phyloP scores from a whole-genome alignment of 441 rosid species.

The Brassica hybrid region DNA sequence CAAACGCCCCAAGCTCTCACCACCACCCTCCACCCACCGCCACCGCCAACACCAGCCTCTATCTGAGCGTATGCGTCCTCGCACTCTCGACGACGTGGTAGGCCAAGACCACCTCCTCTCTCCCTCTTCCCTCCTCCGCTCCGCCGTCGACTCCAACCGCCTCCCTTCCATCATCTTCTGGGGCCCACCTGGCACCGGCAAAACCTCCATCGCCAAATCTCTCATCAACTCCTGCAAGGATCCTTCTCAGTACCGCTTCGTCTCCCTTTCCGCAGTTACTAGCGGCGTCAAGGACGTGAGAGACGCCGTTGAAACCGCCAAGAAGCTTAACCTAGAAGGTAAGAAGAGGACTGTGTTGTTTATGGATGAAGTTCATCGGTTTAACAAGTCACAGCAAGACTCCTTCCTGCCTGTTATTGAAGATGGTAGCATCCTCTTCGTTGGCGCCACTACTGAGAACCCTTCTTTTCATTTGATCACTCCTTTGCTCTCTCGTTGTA shows the following conservation, averaged over 20 bases:
- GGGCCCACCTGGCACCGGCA: conserved; percentile 92
- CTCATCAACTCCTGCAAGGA: conserved; percentile 58
- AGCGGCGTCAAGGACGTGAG: conserved; percentile 83
- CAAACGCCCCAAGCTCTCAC: conserved; percentile 38
- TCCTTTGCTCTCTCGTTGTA: conserved; percentile 76
- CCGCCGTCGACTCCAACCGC: conserved; percentile 58
- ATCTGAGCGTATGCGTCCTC: conserved; percentile 88
- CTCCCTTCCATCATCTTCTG: conserved; percentile 77
- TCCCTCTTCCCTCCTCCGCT: conserved; percentile 57
- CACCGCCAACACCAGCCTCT: too few relatives aligned
- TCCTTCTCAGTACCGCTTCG: conserved; percentile 54
- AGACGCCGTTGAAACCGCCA: conserved; percentile 71
- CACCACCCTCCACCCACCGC: conserved; percentile 24
- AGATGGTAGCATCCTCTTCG: conserved; percentile 79
- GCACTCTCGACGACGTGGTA: conserved; percentile 60
- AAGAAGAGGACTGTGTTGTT: conserved; percentile 68
- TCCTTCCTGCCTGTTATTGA: conserved; percentile 88
- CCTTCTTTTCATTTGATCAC: conserved; percentile 85
- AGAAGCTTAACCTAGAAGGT: conserved; percentile 51
- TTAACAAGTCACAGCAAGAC: conserved; percentile 87
- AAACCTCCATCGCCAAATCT: conserved; percentile 78
- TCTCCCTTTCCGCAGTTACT: conserved; percentile 69
- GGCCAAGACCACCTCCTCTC: conserved; percentile 78
- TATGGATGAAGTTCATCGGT: conserved; percentile 85
- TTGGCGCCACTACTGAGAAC: conserved; percentile 91